A percentile compares a stretch with the other conserved stretches of the same genome.
Conservation (phyloP, 148 eudicot species). For the Vaccinium corymbosum region DNA sequence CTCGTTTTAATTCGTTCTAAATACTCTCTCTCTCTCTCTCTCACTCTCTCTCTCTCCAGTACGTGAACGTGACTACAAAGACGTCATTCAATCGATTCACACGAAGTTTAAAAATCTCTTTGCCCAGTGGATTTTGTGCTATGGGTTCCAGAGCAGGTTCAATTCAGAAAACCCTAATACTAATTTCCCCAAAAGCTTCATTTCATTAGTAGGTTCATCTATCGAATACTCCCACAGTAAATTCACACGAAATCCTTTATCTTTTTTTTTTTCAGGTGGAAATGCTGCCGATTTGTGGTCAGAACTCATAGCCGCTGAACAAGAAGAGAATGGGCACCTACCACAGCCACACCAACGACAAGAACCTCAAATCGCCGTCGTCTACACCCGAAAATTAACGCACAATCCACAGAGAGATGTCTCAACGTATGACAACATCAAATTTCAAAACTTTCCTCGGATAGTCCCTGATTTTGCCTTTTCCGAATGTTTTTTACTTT, state of each 20-base stretch:
- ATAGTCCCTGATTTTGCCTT: background rate
- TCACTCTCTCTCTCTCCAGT: constrained; percentile 3
- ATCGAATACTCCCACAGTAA: background rate
- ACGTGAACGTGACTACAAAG: background rate
- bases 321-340: constrained; percentile 21
- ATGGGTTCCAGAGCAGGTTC: constrained; percentile 15
- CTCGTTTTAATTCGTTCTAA: background rate
- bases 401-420: constrained; percentile 15
- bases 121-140: background rate
- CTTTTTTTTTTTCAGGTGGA: constrained; percentile 5
- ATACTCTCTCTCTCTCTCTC: constrained; percentile 12
- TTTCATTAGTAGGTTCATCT: no score
- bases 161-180: background rate
- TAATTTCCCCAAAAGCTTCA: background rate
- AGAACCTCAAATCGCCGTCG: constrained; percentile 34
- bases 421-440: background rate
- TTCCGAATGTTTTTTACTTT: background rate
- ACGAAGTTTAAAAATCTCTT: background rate
- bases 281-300: constrained; percentile 47
- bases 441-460: background rate
- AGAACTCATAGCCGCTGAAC: constrained; percentile 40
- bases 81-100: background rate
- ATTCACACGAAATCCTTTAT: background rate
- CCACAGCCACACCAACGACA: constrained; percentile 5
- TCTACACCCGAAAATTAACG: constrained; percentile 37